Evolutionary conservation across 1,284 basidiomycete species (phyloP), one percentile per base, ranked within the genome.

Genomic region (Naganishia sp.): DNA sequence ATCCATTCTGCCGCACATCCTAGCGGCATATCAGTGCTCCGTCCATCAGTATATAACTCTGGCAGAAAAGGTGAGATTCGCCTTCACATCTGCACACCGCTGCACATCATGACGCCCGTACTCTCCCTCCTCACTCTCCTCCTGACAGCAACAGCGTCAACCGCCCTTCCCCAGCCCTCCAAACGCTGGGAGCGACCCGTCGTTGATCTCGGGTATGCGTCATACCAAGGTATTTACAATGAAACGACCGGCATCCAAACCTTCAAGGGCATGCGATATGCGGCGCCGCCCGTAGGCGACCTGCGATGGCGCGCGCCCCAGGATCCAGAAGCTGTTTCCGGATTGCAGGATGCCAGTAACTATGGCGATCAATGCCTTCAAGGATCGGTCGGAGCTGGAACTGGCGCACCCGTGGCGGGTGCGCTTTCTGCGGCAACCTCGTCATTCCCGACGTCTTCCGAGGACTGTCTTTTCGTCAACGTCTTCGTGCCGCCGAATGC

Each of bases 261-360:
- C 45, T 83, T 81, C 68, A 71, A 82, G 21, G 80, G 81, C 7
- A 75, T 83, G n/a, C 75, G 82, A 51, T 83, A 79, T 70, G 82
- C 82, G 31, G 79, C 79, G 6, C 69, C 81, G 28, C 82, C 82
- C 6, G 70, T 73, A 23, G 81, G 81, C 76, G 57, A 60, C 25
- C 52, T 67, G 23, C 58, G 66, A 13, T 67, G 58, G 58, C 17
- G 31, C 15, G 66, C 66, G 4, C 66, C 66, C 11, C 58, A 67
- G 25, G 23, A n/a, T 6, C 66, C 66, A 11, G 17, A 46, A 1
- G 3, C 41, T 1, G 41, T 43, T 9, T n/a, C 17, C 28, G 56
- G 57, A 2, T 18, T 56, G 2, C 60, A 45, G 41, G 66, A 66
- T 32, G 65, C 65, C 3, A 53, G 28, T 4, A 28, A 17, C 13